Base-by-base conservation (phyloP, 768 basidiomycete species). In the Suillus clintonianus region DNA sequence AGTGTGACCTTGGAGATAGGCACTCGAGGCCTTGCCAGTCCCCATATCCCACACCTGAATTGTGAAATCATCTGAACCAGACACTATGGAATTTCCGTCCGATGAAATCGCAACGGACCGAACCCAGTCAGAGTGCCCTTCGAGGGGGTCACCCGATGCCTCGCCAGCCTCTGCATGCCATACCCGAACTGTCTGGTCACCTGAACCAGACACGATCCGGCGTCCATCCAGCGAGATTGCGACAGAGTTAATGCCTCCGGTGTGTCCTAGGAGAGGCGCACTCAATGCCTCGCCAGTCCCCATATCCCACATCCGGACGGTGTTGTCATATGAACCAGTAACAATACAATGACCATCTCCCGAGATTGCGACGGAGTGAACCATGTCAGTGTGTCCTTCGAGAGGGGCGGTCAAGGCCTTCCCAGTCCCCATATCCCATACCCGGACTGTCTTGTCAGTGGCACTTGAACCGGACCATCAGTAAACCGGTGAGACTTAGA, bases 341-440 rank as follows among this genome's bases (percentile, higher is more conserved):
- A 54, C 5, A 9, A 59, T 5, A 59, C 36, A 19, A 19, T 41
- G 24, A 27, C 37, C 39, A 43, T 70, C 68, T 10, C 59, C 63
- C 1, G 68, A 69, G 60, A 69, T 61, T 22, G 68, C 50, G 7
- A 67, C 51, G 0, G 68, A 56, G 3, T 0, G 15, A 10, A 68
- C 67, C 17, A 61, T 37, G 30, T 59, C 15, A 54, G 30, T 55
- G 39, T 63, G n/a, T 11, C 60, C 60, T 22, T 19, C 2, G 14
- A 39, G 39, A 14, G 39, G 13, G 39, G 39, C 13, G 5, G 13
- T 13, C 39, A 39, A 39, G 10, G n/a, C 39, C 39, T 39, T 14
- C 1, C 39, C 39, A 39, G 39, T 39, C 39, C 13, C 39, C 11
- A 39, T 39, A 15, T 39, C 39, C 54, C 53, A 56, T 10, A 56